Evolutionary conservation across 139 green algal species (phyloP).

Genomic region (Ettlia oleoabundans): DNA sequence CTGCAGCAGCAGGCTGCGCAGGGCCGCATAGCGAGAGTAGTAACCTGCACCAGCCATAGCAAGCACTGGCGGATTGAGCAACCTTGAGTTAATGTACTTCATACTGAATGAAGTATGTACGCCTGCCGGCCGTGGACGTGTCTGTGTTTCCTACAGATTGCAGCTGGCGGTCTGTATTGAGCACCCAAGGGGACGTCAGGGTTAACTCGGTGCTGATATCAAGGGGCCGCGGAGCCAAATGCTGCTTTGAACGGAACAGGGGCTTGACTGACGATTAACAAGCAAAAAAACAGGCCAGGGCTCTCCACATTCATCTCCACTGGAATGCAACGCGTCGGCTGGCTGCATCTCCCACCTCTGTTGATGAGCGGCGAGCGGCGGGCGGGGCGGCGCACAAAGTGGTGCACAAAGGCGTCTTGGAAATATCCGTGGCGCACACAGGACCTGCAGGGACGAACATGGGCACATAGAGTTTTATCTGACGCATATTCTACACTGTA

Average conservation of each 20-base stretch:
- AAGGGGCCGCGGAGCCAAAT: too few species aligned
- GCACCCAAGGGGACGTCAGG: too few species aligned
- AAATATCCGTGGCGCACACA: constrained; percentile 86
- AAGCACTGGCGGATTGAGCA: background rate
- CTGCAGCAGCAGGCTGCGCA: constrained; percentile 63
- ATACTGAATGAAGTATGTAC: too few species aligned
- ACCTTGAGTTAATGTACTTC: too few species aligned
- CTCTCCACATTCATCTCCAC: background rate
- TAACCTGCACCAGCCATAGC: constrained; percentile 66
- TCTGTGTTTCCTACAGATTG: too few species aligned
- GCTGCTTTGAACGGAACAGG: too few species aligned
- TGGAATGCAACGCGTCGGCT: background rate
- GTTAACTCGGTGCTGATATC: too few species aligned
- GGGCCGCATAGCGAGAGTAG: constrained; percentile 71
- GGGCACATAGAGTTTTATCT: background rate
- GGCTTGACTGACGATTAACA: background rate
- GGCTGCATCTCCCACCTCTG: constrained; percentile 55
- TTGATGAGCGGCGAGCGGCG: constrained; percentile 87
- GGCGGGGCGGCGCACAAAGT: constrained; percentile 72
- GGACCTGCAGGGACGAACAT: constrained; percentile 58
- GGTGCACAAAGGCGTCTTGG: constrained; percentile 80
- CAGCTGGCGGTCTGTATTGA: too few species aligned
- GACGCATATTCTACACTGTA: too few species aligned
- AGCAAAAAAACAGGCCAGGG: background rate
- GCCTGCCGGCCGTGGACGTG: too few species aligned